phyloP scores from a whole-genome alignment of 805 yeast species.

The Ogataea zsoltii region DNA sequence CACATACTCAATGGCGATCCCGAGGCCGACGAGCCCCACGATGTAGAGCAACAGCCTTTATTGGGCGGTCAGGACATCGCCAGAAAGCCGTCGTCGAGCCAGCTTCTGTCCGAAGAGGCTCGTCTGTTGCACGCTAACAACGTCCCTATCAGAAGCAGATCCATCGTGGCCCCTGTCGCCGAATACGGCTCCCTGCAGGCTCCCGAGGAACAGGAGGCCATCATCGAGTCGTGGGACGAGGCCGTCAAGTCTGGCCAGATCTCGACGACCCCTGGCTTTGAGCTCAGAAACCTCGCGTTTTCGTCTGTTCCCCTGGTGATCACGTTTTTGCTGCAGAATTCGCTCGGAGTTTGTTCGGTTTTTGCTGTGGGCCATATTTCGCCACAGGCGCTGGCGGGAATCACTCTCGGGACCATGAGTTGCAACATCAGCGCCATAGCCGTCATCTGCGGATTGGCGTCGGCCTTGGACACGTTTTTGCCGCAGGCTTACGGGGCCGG shows the following conservation, averaged over 20 bases:
- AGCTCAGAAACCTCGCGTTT: slow-evolving; percentile 38
- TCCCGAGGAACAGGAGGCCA: slow-evolving; percentile 25
- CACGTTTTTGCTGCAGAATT: slow-evolving; percentile 70
- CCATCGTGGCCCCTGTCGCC: slow-evolving; percentile 2
- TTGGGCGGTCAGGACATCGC: not conserved
- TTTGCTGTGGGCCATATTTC: slow-evolving; percentile 78
- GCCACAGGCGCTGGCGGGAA: slow-evolving; percentile 70
- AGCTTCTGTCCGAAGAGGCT: slow-evolving; percentile 31
- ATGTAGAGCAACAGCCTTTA: slow-evolving; percentile 1
- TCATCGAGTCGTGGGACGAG: slow-evolving; percentile 35
- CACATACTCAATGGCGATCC: not conserved
- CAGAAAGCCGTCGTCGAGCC: slow-evolving; percentile 9
- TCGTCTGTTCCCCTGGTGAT: slow-evolving; percentile 60
- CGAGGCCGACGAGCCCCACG: not conserved
- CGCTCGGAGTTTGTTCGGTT: slow-evolving; percentile 73
- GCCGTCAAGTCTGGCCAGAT: slow-evolving; percentile 42
- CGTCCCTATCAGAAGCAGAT: slow-evolving; percentile 27
- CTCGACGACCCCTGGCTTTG: slow-evolving; percentile 41
- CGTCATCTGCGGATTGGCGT: slow-evolving; percentile 74
- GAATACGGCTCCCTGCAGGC: slow-evolving; percentile 11
- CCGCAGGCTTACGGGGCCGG: slow-evolving; percentile 77
- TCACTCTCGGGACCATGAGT: slow-evolving; percentile 73
- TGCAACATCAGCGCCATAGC: slow-evolving; percentile 77
- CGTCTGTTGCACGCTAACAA: slow-evolving; percentile 28
- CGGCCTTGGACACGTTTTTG: slow-evolving; percentile 74